A percentile compares a stretch with the other conserved stretches of the same genome.
Evolutionary conservation across 1,284 basidiomycete species (phyloP).

Genomic region (Boletus calvinii): DNA sequence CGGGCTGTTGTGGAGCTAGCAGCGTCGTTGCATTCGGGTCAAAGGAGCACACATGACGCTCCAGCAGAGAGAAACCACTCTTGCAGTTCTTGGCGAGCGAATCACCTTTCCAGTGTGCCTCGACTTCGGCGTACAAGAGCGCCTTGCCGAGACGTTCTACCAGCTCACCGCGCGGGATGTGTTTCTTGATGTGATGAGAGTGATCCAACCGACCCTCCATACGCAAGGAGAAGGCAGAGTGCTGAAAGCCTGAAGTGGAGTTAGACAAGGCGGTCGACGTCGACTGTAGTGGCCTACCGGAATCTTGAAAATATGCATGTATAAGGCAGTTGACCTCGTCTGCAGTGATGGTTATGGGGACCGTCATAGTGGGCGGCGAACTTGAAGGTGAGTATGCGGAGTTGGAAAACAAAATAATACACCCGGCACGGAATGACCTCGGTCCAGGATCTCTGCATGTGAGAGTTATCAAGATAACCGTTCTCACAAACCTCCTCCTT

Average conservation of each 20-base stretch:
- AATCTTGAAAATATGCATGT: slow-evolving; percentile 79
- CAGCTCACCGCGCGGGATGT: slow-evolving; percentile 80
- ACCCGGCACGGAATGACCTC: neutral
- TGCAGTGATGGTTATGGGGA: slow-evolving; percentile 64
- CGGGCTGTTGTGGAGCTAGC: slow-evolving; percentile 25
- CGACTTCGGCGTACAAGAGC: slow-evolving; percentile 80
- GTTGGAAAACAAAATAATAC: slow-evolving; percentile 28
- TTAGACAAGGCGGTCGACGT: slow-evolving; percentile 4
- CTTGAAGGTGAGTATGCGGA: slow-evolving; percentile 25
- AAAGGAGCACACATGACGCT: slow-evolving; percentile 62
- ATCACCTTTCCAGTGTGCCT: slow-evolving; percentile 72
- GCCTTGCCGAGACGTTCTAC: slow-evolving; percentile 79
- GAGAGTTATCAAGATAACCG: slow-evolving; percentile 11
- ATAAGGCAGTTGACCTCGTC: slow-evolving; percentile 85
- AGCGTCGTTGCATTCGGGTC: slow-evolving; percentile 37
- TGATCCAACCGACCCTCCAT: slow-evolving; percentile 68
- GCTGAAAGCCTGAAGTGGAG: slow-evolving; percentile 57
- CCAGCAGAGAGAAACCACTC: slow-evolving; percentile 65
- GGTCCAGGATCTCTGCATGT: slow-evolving; percentile 14
- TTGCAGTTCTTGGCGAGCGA: slow-evolving; percentile 61
- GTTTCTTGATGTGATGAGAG: slow-evolving; percentile 62
- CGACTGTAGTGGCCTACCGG: slow-evolving; percentile 45
- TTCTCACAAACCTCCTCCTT: slow-evolving; percentile 4
- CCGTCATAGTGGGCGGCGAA: slow-evolving; percentile 32
- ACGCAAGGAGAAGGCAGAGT: slow-evolving; percentile 74